A percentile compares a stretch with the other conserved stretches of the same genome.
Evolutionary conservation across 352 stramenopile species (phyloP).

Genomic region (Pythium aristosporum): DNA sequence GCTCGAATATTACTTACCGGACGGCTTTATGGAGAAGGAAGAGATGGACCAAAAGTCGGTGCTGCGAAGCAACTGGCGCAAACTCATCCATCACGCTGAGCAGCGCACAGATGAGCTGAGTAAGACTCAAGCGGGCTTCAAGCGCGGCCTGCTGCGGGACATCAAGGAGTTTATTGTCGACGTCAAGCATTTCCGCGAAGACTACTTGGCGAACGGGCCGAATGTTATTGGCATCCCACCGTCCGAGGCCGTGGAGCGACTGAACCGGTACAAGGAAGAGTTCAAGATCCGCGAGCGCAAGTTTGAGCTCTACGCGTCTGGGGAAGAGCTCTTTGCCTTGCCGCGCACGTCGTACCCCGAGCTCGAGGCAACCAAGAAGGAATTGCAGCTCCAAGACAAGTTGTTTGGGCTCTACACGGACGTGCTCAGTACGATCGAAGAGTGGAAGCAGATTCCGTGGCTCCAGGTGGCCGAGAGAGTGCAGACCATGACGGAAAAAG

Average conservation of each 20-base stretch:
- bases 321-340: conserved; percentile 97
- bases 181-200: conserved; percentile 94
- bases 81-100: conserved; percentile 94
- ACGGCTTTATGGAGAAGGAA: conserved; percentile 98
- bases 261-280: conserved; percentile 98
- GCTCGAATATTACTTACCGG: conserved; percentile 92
- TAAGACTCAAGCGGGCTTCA: conserved; percentile 95
- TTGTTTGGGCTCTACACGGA: conserved; percentile 97
- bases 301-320: conserved; percentile 95
- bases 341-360: conserved; percentile 96
- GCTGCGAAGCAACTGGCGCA: conserved; percentile 96
- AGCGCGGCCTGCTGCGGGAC: conserved; percentile 93
- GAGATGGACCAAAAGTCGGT: conserved; percentile 99
- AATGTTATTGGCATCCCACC: conserved; percentile 97
- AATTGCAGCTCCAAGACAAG: conserved; percentile 93
- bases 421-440: conserved; percentile 95
- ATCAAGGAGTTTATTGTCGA: conserved; percentile 97
- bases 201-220: conserved; percentile 96
- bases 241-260: conserved; percentile 94
- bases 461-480: conserved; percentile 92
- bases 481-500: conserved; percentile 95
- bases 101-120: conserved; percentile 94
- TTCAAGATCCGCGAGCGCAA: conserved; percentile 97
- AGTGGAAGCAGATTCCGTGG: conserved; percentile 98
- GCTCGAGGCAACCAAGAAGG: conserved; percentile 97